Base-by-base conservation (phyloP, 306 rosid genomes). In the Mucuna pruriens region DNA sequence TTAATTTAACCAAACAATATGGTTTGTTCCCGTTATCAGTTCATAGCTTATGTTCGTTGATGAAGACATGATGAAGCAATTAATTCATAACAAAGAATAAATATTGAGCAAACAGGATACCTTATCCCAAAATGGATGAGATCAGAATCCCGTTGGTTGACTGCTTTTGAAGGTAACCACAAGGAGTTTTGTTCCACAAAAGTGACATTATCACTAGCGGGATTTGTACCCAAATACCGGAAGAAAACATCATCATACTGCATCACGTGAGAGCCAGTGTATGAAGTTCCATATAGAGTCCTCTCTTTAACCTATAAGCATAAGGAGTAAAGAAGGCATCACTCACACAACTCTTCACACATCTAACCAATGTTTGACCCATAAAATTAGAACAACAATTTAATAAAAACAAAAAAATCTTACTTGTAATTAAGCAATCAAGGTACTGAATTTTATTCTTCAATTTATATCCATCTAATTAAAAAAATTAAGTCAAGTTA, bases 101-200 rank as follows among this genome's bases (percentile, higher is more conserved):
- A 65, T 75, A 44, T 57, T 58, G 54, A 26, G 9, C 3, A 13
- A 17, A 67, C 22, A 55, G 4, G 63, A 74, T 82, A 95, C 99
- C 97, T 93, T 96, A 54, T 90, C 86, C 99, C 99, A 96, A 84
- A 96, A 85, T 96, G 99, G 80, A 96, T 71, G 40, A 96, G 94
- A 89, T 96, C 99, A 31, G 99, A 98, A 80, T 93, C 99, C 6
- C 98, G 90, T 85, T 96, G 98, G 87, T 88, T 96, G 79, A 86
- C 86, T 64, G 92, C 85, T 85, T 86, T 87, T 48, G 90, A 63
- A 76, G 91, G 81, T 60, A 84, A 85, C 86, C 87, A 82, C 82
- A 96, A 81, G 71, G 87, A 87, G 85, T 92, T 96, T 42, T 88
- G 85, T n/a, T 85, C 94, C 76, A 84, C 81, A 66, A 82, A 91